Base-by-base conservation (phyloP, 2,329 filamentous ascomycete species). In the Ascochyta clinopodiicola region DNA sequence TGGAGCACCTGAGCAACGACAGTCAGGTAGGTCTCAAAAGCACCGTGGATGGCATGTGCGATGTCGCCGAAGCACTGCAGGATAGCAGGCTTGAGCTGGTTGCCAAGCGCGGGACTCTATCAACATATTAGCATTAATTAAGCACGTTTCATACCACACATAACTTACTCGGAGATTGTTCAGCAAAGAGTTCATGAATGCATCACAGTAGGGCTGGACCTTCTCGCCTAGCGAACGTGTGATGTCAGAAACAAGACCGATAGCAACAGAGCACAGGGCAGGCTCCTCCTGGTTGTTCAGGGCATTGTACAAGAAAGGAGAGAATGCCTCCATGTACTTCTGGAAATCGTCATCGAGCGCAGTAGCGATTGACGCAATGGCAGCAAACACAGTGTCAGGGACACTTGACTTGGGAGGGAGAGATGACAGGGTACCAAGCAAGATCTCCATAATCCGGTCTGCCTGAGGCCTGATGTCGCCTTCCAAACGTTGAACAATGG, bases 21-120 rank as follows among this genome's bases (percentile, higher is more conserved):
- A 4, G 89, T 86, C 31, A 99, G 83, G 73, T 99, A 99, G 0
- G 89, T 91, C 79, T 98, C 92, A 63, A 99, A 99, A 68, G 92
- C 87, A 25, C 90, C 91, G 60, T 89, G 87, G 67, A 99, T 99
- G 45, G 95, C 93, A 68, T 93, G 91, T 35, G 95, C 95, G 78
- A 99, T 96, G 71, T 99, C 95, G 56, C 95, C 95, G 72, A 99
- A 99, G 75, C 92, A 97, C 78, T 98, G 94, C 51, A 99, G 85
- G 63, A 99, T 99, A 25, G 95, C 92, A 39, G 95, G 95, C 85
- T 98, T 98, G 80, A 98, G 96, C 78, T 96, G 92, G 78, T 98
- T 96, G 65, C 90, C 90, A 49, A 96, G 84, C n/a, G 88, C 86
- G 12, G 89, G 87, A 77, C 91, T 96, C 86, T 92, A 74, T 53